Evolutionary conservation across 345 rosid genomes (phyloP), one percentile per base, ranked within the genome.

Genomic region (Schrenkiella parvula): DNA sequence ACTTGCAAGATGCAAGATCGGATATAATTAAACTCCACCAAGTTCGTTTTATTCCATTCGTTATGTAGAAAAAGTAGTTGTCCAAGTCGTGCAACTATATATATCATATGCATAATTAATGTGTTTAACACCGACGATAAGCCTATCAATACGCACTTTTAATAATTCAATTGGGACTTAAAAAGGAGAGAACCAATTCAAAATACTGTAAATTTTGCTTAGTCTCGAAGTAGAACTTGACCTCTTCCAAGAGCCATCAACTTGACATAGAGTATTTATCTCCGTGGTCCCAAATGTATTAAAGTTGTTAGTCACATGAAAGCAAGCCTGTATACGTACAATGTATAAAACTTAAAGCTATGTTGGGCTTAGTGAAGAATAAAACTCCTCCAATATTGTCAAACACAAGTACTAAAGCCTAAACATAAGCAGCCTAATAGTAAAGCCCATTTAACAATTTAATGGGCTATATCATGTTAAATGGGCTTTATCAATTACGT

Each of bases 21-120:
- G 48, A 54, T 64, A 63, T 15, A 37, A 35, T 62, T 62, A 34
- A 32, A 43, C 64, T 44, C 77, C 71, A 64, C 64, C 77, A 54
- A 54, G 64, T 63, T 59, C 8, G n/a, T 43, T 35, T 34, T 46
- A 73, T 73, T 64, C 65, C 71, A 64, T 53, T 55, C 57, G 57
- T 34, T 64, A 34, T 44, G 64, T 54, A 50, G 39, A 54, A 73
- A 42, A 64, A 47, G 39, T 44, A 12, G 22, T 19, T 34, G 65
- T 44, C 31, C 25, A 41, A 72, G 54, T 31, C 37, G 18, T 41
- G 66, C 68, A 71, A 41, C 55, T 71, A 62, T 28, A 21, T 19
- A 50, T 50, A 50, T 48, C 53, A 48, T 29, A 61, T 61, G 61
- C 39, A 61, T 68, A 13, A 47, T 21, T 44, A 18, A 3, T 55